Percentiles rank a stretch among this genome's conserved stretches.
Evolutionary conservation across 768 basidiomycete genomes (phyloP).

Genomic region (Trametes gibbosa): DNA sequence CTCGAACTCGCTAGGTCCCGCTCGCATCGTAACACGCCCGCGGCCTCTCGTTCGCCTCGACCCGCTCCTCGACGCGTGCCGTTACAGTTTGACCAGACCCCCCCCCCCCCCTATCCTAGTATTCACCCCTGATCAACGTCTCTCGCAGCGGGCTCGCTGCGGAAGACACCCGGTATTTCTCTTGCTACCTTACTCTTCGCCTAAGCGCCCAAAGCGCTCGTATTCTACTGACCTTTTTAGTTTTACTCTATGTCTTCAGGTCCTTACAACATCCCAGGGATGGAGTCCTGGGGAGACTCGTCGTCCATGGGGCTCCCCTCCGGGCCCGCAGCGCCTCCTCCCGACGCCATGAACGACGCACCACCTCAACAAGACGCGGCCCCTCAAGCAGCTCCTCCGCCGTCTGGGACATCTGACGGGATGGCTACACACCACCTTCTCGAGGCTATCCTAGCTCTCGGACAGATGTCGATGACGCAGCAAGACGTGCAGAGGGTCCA

Average conservation of each 20-base stretch:
- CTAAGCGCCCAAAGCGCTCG: background rate
- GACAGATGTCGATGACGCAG: background rate
- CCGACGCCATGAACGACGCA: background rate
- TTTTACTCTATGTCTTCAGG: background rate
- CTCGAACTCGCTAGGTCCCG: no score
- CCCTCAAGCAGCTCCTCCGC: background rate
- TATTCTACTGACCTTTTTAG: background rate
- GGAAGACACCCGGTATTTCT: background rate
- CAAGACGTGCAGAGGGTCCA: background rate
- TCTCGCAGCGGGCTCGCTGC: background rate
- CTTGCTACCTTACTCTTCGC: background rate
- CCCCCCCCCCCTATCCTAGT: background rate
- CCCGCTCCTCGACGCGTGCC: no score
- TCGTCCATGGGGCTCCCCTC: background rate
- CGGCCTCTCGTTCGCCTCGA: no score
- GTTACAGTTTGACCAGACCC: background rate
- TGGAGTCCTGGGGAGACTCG: background rate
- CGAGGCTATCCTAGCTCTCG: background rate
- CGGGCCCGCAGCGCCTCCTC: background rate
- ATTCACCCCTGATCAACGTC: background rate
- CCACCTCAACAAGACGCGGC: background rate
- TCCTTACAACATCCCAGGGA: background rate
- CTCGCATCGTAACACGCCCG: no score
- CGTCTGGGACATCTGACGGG: background rate
- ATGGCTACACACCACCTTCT: background rate